A percentile compares a stretch with the other conserved stretches of the same genome.
These are phyloP conservation scores for Linanthus parryae DNA, from an alignment of 148 eudicot genomes.

Conservation along the genomic window DNA sequence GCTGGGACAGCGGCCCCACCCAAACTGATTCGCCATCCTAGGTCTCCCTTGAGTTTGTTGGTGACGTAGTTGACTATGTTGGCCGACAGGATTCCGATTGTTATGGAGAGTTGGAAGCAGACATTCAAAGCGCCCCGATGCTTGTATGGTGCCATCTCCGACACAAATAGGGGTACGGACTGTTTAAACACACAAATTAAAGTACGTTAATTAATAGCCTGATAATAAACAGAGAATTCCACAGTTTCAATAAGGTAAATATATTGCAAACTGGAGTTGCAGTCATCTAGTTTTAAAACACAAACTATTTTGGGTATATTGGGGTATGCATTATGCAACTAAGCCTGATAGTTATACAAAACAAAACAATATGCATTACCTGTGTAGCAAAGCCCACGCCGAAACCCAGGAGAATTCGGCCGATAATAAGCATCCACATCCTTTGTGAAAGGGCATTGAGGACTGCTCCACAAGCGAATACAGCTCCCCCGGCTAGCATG, in stretches of 20 bases:
- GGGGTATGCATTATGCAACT: too few species aligned
- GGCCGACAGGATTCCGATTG: conserved; percentile 19
- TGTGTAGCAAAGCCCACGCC: conserved; percentile 28
- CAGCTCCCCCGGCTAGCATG: conserved; percentile 26
- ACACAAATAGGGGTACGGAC: conserved; percentile 21
- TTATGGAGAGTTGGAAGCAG: conserved; percentile 21
- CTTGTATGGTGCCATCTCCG: conserved; percentile 29
- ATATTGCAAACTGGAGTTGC: neutral
- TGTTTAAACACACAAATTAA: neutral
- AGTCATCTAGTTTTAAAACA: neutral
- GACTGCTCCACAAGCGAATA: conserved; percentile 28
- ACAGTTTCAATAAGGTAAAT: neutral
- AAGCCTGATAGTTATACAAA: neutral
- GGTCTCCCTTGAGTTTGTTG: neutral
- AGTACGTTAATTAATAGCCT: neutral
- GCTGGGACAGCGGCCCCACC: conserved; percentile 25
- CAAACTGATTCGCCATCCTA: conserved; percentile 20
- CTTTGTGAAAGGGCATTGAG: conserved; percentile 21
- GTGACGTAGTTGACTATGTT: conserved; percentile 19
- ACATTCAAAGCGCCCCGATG: conserved; percentile 23
- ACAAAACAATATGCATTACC: conserved; percentile 3
- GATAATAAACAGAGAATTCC: neutral
- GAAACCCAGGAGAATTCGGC: conserved; percentile 21
- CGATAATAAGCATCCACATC: conserved; percentile 26
- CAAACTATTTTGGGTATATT: neutral